Evolutionary conservation across 2,329 filamentous ascomycete genomes (phyloP), one percentile per base, ranked within the genome.

Genomic region (Claviceps sp.): DNA sequence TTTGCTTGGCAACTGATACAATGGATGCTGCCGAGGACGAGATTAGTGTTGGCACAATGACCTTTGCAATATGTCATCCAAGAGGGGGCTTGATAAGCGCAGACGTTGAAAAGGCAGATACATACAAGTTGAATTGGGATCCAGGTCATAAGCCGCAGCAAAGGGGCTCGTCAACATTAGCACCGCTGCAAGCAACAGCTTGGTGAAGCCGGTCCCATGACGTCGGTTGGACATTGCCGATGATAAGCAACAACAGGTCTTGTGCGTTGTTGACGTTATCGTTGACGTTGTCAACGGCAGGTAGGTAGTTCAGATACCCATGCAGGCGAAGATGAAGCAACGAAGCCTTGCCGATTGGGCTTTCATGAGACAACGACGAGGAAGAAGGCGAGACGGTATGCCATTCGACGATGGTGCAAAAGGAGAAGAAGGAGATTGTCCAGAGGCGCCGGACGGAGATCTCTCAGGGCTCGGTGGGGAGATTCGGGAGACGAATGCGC

Each of bases 1-100:
- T 73, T 46, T 70, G 65, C 55, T 72, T 74, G 14, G 78, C 70
- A 11, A 75, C 68, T 40, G 65, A 61, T 54, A 68, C 73, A 54
- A 80, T 63, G 1, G 76, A 80, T 44, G 71, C 77, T 81, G 41
- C 49, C 19, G 13, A 47, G 30, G 44, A 4, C 3, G 17, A 16
- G 50, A 39, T 50, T 26, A 50, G 46, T 26, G 45, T 17, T 24
- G 26, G 8, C 10, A 47, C 2, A 41, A 8, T 8, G 10, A 41
- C 14, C 39, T 41, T 41, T 41, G 26, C 26, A 41, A 41, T 5
- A n/a, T 41, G 39, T 5, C 39, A 41, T 41, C 39, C 7, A 42
- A 19, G 19, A 8, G 19, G 19, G 0, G 4, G n/a, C 40, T 5
- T 19, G 14, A 45, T 1, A 17, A n/a, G 13, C 14, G 3, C 16